Evolutionary conservation across 495 filamentous ascomycete genomes (phyloP), one percentile per base, ranked within the genome.

Genomic region (Aspergillus cavernicola): DNA sequence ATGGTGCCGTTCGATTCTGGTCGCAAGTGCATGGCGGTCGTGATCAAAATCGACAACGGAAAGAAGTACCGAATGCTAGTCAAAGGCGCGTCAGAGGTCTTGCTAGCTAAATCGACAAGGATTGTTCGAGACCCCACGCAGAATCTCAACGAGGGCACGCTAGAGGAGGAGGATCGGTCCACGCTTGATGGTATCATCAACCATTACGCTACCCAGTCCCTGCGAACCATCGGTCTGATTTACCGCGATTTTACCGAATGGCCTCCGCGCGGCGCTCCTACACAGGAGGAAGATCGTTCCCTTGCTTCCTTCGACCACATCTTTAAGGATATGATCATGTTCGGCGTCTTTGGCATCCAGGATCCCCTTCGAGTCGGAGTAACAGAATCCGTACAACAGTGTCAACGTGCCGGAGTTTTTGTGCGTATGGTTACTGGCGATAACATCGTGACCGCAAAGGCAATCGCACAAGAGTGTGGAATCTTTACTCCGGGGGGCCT

Each of bases 341-440:
- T 92, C 43, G 85, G 88, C 13, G 70, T 95, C 57, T 87, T 93
- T 44, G 90, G 90, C 60, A 93, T 95, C 55, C 89, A 92, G 68
- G 90, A 95, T 70, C 90, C 90, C 15, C 80, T 95, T 23, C 88
- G 90, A 45, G 68, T 70, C 6, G 90, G 89, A 55, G 90, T 93
- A 13, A 71, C 78, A 10, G 85, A 91, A 24, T 86, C 90, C 6
- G 89, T 96, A n/a, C 66, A 72, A 18, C 76, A 82, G 46, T 90
- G 87, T 46, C 84, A 89, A 57, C 70, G 79, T 20, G 90, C 90
- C 28, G 90, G 90, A 57, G 88, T 96, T 38, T 84, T 83, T 58
- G 89, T 93, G 12, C 83, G 88, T 31, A 95, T 96, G 90, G 90
- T 96, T 13, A 96, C 90, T 22, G 90, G 90, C 50, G 90, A 96